These are phyloP conservation scores for Erysimum cheiri DNA, from an alignment of 441 rosid genomes.

Conservation along the genomic window DNA sequence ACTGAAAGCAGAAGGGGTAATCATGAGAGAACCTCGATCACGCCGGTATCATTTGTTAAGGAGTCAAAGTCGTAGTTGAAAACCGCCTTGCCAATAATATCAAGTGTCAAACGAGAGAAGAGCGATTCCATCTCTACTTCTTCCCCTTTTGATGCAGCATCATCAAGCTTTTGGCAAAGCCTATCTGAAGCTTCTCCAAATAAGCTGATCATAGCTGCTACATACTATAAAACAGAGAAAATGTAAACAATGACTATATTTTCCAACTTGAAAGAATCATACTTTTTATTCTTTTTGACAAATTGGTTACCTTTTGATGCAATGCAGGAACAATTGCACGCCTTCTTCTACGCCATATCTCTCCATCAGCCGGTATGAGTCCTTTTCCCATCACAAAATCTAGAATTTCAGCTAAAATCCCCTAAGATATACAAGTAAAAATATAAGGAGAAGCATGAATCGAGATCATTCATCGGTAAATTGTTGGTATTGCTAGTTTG, in stretches of 20 bases:
- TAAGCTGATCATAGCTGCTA: conserved; percentile 88
- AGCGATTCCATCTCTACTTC: conserved; percentile 97
- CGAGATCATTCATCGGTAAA: not conserved
- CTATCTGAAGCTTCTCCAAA: conserved; percentile 92
- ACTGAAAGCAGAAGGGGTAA: conserved; percentile 10
- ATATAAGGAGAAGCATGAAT: not conserved
- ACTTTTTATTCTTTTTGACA: not conserved
- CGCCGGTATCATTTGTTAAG: conserved; percentile 87
- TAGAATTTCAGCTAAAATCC: conserved; percentile 91
- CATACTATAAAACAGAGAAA: conserved; percentile 61
- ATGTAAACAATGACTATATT: not conserved
- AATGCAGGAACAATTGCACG: conserved; percentile 96
- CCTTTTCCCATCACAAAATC: conserved; percentile 99
- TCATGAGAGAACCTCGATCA: conserved; percentile 74
- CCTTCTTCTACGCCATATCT: conserved; percentile 92
- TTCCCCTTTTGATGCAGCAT: conserved; percentile 82
- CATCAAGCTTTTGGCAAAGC: conserved; percentile 86
- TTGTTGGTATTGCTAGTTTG: not conserved
- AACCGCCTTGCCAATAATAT: conserved; percentile 94
- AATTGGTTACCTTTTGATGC: conserved; percentile 76
- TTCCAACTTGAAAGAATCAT: not conserved
- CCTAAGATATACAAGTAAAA: conserved; percentile 55
- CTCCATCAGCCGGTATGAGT: conserved; percentile 97
- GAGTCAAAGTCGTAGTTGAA: conserved; percentile 97
- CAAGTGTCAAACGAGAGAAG: conserved; percentile 94